Base-by-base conservation (phyloP, 495 filamentous ascomycete genomes). In the Bathelium albidoporum region DNA sequence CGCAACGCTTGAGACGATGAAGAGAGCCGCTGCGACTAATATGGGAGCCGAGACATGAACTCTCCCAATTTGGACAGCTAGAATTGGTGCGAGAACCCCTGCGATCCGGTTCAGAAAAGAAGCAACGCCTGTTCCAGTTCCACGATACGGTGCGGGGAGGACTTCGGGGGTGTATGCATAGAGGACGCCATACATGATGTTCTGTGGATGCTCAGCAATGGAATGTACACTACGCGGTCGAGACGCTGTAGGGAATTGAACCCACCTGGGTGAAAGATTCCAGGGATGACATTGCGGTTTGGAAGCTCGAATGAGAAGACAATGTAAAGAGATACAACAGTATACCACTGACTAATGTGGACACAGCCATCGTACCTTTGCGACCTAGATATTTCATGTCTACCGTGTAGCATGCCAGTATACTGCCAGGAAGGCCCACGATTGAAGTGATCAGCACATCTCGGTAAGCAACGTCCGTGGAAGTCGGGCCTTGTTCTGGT, bases 111-210 rank as follows among this genome's bases (percentile, higher is more conserved):
- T 85, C 62, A 86, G 66, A 62, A 79, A 80, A 63, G 79, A 81
- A 14, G 77, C 77, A 31, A 85, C 82, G 32, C 83, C 83, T 4
- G 80, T 82, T 2, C 79, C 83, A 1, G 82, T 84, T 16, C 83
- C 83, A 31, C 83, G 77, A 68, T 80, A 79, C 0, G 81, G 80
- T 16, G 81, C 81, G 0, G 83, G 82, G 73, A 85, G 84, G 16
- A 84, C 81, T 64, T 85, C 83, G 0, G 83, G 83, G 0, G 83
- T 85, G 69, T 71, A 74, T 22, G 64, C 80, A 68, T 84, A 85
- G 9, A 86, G 72, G 2, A 85, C 82, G 24, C 82, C 82, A 65
- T 85, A 85, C 82, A 83, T 83, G 71, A 84, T 81, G 68, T 85
- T 85, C 72, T 58, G 31, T 41, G n/a, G 18, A 32, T 10, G 2